A percentile compares a stretch with the other conserved stretches of the same genome.
Conservation (phyloP, 257 asterid genomes). For the Penstemon eatonii region DNA sequence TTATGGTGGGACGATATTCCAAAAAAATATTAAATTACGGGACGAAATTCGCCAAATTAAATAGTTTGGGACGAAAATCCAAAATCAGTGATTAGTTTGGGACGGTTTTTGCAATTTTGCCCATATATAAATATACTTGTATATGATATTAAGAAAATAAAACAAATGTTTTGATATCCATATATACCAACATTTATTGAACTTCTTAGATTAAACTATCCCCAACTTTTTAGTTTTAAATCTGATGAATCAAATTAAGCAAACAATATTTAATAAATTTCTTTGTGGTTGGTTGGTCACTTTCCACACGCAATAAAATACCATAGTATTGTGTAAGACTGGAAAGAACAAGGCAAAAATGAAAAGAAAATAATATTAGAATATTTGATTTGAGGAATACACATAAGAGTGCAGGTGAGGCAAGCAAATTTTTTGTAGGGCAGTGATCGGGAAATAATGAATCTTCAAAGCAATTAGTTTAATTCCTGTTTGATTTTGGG, state of each 20-base stretch:
- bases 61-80: too few species aligned
- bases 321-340: background rate
- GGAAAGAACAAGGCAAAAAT: background rate
- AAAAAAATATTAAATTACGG: too few species aligned
- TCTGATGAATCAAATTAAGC: constrained; percentile 6
- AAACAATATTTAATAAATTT: background rate
- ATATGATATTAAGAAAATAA: background rate
- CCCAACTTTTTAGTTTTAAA: background rate
- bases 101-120: too few species aligned
- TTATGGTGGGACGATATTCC: too few species aligned
- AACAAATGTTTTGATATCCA: background rate
- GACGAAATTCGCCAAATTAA: too few species aligned
- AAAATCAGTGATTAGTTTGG: too few species aligned
- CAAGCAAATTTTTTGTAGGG: constrained; percentile 25
- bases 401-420: constrained; percentile 8
- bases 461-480: constrained; percentile 31
- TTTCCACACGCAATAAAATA: background rate
- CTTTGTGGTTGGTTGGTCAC: constrained; percentile 1
- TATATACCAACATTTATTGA: background rate
- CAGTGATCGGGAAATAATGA: constrained; percentile 20
- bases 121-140: background rate
- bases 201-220: background rate
- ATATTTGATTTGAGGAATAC: constrained; percentile 2
- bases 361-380: background rate
- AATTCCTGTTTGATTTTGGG: constrained; percentile 13